These are phyloP conservation scores for Striga hermonthica DNA, from an alignment of 305 asterid species.

Conservation along the genomic window DNA sequence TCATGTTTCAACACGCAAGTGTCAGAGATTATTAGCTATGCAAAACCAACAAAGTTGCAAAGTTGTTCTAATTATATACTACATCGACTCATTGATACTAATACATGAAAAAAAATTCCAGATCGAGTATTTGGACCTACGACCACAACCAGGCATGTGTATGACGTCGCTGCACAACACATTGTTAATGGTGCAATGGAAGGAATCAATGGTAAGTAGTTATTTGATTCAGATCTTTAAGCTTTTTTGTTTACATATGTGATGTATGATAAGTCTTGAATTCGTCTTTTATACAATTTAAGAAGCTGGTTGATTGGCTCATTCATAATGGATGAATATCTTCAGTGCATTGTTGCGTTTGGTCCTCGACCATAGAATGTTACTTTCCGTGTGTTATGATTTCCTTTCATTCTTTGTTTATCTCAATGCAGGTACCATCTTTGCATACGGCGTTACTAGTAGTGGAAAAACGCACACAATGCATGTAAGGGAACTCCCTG, in stretches of 20 bases:
- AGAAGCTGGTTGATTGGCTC: constrained; percentile 14
- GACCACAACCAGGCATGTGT: constrained; percentile 98
- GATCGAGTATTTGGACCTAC: constrained; percentile 99
- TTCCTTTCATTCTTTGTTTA: constrained; percentile 6
- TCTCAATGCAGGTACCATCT: constrained; percentile 66
- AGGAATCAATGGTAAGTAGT: constrained; percentile 78
- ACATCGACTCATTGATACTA: constrained; percentile 9
- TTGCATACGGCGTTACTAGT: constrained; percentile 99
- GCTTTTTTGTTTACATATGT: constrained; percentile 21
- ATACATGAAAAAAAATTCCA: constrained; percentile 36
- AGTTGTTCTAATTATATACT: background rate
- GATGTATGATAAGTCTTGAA: constrained; percentile 6
- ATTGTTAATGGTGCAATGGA: constrained; percentile 91
- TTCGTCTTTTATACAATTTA: constrained; percentile 22
- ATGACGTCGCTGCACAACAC: constrained; percentile 95
- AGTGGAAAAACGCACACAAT: constrained; percentile 99
- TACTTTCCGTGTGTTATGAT: constrained; percentile 9
- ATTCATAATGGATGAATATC: too few species aligned
- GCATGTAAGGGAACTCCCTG: constrained; percentile 71
- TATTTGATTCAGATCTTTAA: constrained; percentile 27
- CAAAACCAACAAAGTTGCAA: background rate
- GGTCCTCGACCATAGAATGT: constrained; percentile 12
- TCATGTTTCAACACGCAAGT: background rate
- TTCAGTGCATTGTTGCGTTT: background rate
- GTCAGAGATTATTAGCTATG: background rate